Evolutionary conservation across 2,329 filamentous ascomycete genomes (phyloP).

Genomic region (Pyricularia grisea): DNA sequence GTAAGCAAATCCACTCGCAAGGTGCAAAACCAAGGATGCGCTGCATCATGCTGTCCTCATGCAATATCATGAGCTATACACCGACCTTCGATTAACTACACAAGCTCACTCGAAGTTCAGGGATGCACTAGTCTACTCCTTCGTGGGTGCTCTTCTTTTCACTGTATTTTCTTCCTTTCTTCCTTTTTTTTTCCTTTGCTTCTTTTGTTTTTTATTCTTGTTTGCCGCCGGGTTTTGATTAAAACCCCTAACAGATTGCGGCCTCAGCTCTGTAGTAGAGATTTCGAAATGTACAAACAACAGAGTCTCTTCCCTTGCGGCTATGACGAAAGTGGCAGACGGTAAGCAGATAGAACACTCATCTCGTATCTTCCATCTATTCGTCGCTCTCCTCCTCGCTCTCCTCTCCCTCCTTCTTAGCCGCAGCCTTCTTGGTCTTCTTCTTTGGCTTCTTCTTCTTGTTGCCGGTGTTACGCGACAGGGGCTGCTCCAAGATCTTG

Average conservation of each 20-base stretch:
- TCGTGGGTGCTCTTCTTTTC: conserved; percentile 6
- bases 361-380: neutral
- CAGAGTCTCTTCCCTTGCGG: neutral
- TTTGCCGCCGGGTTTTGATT: neutral
- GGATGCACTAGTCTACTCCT: neutral
- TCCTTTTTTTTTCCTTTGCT: conserved; percentile 7
- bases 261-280: neutral
- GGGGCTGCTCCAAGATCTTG: conserved; percentile 83
- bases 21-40: neutral
- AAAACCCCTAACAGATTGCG: neutral
- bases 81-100: neutral
- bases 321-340: neutral
- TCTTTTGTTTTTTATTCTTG: neutral
- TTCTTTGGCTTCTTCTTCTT: conserved; percentile 88
- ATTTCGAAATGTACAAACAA: neutral
- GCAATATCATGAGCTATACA: neutral
- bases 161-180: conserved; percentile 6
- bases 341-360: neutral
- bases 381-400: conserved; percentile 25
- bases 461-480: conserved; percentile 80
- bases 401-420: conserved; percentile 22
- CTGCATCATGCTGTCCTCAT: neutral
- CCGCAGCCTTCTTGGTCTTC: conserved; percentile 46
- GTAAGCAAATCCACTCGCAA: neutral
- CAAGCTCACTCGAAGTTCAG: neutral